Conservation (phyloP, 2,329 filamentous ascomycete species). For the Monilinia aucupariae region DNA sequence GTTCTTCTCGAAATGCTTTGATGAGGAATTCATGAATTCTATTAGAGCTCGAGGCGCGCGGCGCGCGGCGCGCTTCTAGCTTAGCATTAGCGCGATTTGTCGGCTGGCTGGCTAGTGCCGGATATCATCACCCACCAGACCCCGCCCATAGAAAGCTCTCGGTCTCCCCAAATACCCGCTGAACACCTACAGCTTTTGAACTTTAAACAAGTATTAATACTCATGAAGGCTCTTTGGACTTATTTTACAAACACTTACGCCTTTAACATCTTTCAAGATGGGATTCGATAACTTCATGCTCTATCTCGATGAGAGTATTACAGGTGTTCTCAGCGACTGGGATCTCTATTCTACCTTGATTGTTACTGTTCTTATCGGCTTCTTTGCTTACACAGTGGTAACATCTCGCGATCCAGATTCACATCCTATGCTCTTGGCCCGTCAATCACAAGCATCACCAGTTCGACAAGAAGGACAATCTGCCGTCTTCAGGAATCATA, state of each 20-base stretch:
- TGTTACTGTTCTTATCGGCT: conserved; percentile 57
- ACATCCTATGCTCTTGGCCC: conserved; percentile 82
- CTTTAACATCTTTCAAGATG: conserved; percentile 24
- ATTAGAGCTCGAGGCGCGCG: conserved; percentile 1
- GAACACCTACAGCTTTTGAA: neutral
- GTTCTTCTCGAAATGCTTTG: conserved; percentile 19
- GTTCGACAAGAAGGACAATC: conserved; percentile 83
- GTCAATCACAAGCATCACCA: conserved; percentile 72
- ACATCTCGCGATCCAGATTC: conserved; percentile 77
- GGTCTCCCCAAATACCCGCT: neutral
- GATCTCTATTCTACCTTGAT: conserved; percentile 73
- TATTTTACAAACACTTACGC: neutral
- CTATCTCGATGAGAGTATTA: conserved; percentile 66
- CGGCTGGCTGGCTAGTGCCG: conserved; percentile 1
- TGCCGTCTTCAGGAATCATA: conserved; percentile 76
- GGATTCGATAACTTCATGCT: conserved; percentile 50
- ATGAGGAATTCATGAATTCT: conserved; percentile 11
- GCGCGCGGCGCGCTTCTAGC: neutral
- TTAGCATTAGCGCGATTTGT: conserved; percentile 1
- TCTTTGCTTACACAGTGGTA: conserved; percentile 66
- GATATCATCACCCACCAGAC: neutral
- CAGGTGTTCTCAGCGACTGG: conserved; percentile 70
- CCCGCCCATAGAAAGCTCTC: neutral
- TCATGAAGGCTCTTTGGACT: conserved; percentile 5
- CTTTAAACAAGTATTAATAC: neutral